Evolutionary conservation across 1,284 basidiomycete species (phyloP).

Genomic region (Trametes pubescens): DNA sequence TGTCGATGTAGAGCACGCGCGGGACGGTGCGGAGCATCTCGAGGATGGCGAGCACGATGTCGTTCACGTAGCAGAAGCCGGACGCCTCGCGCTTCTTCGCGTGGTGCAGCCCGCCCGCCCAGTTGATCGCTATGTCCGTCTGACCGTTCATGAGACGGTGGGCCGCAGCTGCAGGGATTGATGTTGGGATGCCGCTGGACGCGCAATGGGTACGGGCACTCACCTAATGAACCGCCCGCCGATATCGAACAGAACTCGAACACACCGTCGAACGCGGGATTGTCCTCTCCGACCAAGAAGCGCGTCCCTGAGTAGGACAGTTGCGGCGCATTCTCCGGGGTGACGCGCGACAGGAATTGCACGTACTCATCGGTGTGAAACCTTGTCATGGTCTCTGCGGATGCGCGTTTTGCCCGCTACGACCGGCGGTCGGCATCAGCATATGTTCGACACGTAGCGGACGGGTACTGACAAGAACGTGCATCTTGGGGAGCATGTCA

Average conservation of each 20-base stretch:
- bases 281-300: slow-evolving; percentile 94
- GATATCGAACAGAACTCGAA: slow-evolving; percentile 98
- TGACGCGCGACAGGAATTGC: slow-evolving; percentile 87
- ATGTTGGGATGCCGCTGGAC: not conserved
- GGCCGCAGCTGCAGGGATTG: slow-evolving; percentile 70
- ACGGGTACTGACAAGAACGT: slow-evolving; percentile 76
- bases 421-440: not conserved
- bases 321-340: slow-evolving; percentile 87
- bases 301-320: slow-evolving; percentile 85
- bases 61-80: slow-evolving; percentile 98
- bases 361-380: slow-evolving; percentile 99
- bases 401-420: slow-evolving; percentile 84
- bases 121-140: slow-evolving; percentile 95
- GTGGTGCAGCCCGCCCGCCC: slow-evolving; percentile 98
- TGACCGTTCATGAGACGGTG: slow-evolving; percentile 83
- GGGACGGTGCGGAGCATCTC: slow-evolving; percentile 85
- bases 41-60: slow-evolving; percentile 91
- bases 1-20: slow-evolving; percentile 97
- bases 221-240: slow-evolving; percentile 91
- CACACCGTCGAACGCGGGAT: slow-evolving; percentile 95
- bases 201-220: slow-evolving; percentile 32
- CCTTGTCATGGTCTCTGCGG: slow-evolving; percentile 84
- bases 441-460: not conserved
- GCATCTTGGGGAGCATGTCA: slow-evolving; percentile 91
- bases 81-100: slow-evolving; percentile 97